These are phyloP conservation scores for Euryodendron excelsum DNA, from an alignment of 148 eudicot species.

Conservation along the genomic window DNA sequence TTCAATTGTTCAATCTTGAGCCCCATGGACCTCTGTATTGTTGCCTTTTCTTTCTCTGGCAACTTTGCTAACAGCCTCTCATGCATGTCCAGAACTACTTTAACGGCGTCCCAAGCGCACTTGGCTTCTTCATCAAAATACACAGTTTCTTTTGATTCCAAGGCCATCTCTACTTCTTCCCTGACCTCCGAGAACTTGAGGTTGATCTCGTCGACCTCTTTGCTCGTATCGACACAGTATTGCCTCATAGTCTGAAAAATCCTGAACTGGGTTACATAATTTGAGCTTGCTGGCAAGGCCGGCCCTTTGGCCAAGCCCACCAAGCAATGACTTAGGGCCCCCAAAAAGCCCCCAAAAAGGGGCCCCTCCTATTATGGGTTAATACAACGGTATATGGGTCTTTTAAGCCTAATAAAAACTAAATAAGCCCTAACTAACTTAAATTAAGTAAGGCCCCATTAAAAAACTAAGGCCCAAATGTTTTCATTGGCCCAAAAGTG, in stretches of 20 bases:
- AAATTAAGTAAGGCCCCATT: too few species aligned
- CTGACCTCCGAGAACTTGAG: constrained; percentile 89
- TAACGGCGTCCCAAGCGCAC: constrained; percentile 74
- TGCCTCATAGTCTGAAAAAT: constrained; percentile 24
- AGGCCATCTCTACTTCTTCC: constrained; percentile 85
- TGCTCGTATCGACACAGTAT: constrained; percentile 51
- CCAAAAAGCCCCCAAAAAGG: too few species aligned
- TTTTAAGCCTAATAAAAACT: too few species aligned
- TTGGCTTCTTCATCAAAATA: constrained; percentile 92
- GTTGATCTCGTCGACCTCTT: constrained; percentile 72
- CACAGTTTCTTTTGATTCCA: constrained; percentile 95
- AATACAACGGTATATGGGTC: too few species aligned
- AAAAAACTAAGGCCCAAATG: too few species aligned
- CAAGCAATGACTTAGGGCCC: too few species aligned
- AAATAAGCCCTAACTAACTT: too few species aligned
- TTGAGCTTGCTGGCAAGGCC: constrained; percentile 23
- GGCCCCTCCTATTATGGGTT: too few species aligned
- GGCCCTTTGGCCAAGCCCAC: too few species aligned
- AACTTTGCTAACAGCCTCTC: constrained; percentile 55
- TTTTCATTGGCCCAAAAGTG: too few species aligned
- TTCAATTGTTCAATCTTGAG: constrained; percentile 94
- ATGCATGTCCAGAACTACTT: constrained; percentile 69
- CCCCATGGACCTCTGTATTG: constrained; percentile 82
- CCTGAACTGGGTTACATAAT: constrained; percentile 16
- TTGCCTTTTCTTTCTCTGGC: constrained; percentile 49